These are phyloP conservation scores for Epicoccum nigrum DNA, from an alignment of 2,329 filamentous ascomycete species.

Conservation along the genomic window DNA sequence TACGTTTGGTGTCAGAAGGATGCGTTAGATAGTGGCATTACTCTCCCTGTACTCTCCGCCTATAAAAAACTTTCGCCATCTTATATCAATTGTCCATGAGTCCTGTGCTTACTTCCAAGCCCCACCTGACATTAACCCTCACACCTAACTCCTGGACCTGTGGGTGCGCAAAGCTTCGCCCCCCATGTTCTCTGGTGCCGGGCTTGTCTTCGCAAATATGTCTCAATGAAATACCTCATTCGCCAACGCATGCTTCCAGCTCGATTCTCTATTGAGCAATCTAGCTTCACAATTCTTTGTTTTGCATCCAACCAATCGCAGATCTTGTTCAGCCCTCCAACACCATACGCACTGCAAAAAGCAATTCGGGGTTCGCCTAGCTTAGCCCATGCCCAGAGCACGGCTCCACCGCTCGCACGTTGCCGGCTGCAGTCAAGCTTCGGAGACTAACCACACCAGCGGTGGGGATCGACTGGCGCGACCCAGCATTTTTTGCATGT, in stretches of 20 bases:
- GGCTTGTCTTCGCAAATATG: not conserved
- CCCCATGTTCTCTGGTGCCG: conserved; percentile 7
- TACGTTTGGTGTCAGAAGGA: conserved; percentile 12
- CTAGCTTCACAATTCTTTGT: not conserved
- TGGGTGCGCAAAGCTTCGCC: conserved; percentile 11
- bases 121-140: conserved; percentile 12
- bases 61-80: conserved; percentile 18
- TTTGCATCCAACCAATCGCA: not conserved
- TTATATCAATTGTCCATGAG: conserved; percentile 11
- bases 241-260: not conserved
- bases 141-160: conserved; percentile 22
- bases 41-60: conserved; percentile 24
- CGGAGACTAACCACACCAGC: conserved; percentile 26
- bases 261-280: not conserved
- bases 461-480: conserved; percentile 34
- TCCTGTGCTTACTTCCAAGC: not conserved
- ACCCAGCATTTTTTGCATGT: conserved; percentile 28
- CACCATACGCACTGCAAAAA: conserved; percentile 27
- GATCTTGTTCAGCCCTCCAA: conserved; percentile 4
- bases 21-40: conserved; percentile 1
- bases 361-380: conserved; percentile 32
- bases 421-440: conserved; percentile 19
- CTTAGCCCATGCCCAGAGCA: conserved; percentile 25
- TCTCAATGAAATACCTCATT: not conserved
- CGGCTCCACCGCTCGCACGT: conserved; percentile 17